A percentile compares a stretch with the other conserved stretches of the same genome.
phyloP scores from a whole-genome alignment of 495 filamentous ascomycete genomes.

The Daldinia grandis region DNA sequence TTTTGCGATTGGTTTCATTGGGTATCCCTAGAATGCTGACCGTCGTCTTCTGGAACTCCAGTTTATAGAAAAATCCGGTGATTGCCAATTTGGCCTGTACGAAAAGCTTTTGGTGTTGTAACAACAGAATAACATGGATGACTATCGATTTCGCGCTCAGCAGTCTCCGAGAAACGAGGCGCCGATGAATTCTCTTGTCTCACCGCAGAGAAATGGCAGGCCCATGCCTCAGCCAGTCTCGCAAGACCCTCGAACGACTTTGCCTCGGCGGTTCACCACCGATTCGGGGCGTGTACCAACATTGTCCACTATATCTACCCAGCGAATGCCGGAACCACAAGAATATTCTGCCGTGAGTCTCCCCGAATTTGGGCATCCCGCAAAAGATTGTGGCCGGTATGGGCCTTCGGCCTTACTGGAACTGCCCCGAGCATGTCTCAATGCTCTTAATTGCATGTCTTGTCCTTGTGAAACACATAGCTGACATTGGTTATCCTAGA shows the following conservation, averaged over 20 bases:
- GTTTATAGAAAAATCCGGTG: constrained; percentile 47
- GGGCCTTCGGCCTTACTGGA: constrained; percentile 17
- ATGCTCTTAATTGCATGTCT: constrained; percentile 42
- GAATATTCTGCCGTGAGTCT: constrained; percentile 57
- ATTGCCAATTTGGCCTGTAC: constrained; percentile 57
- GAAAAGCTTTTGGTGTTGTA: constrained; percentile 55
- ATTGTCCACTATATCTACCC: constrained; percentile 72
- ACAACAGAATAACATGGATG: constrained; percentile 62
- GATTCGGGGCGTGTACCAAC: constrained; percentile 87
- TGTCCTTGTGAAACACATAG: constrained; percentile 41
- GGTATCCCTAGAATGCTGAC: constrained; percentile 19
- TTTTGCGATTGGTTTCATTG: constrained; percentile 20
- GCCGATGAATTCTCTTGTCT: constrained; percentile 73
- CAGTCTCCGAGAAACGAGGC: constrained; percentile 75
- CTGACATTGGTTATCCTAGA: constrained; percentile 52
- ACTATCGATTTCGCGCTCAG: constrained; percentile 80
- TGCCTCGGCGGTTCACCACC: constrained; percentile 94
- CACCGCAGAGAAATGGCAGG: constrained; percentile 72
- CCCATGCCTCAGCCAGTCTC: constrained; percentile 64
- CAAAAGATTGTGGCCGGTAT: constrained; percentile 7
- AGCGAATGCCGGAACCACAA: constrained; percentile 52
- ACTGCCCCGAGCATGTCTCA: constrained; percentile 42
- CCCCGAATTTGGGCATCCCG: constrained; percentile 13
- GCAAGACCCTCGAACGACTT: constrained; percentile 71
- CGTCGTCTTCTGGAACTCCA: constrained; percentile 16